Percentiles rank a stretch among this genome's conserved stretches.
phyloP scores from a whole-genome alignment of 345 rosid species.

The Carallia pectinifolia region DNA sequence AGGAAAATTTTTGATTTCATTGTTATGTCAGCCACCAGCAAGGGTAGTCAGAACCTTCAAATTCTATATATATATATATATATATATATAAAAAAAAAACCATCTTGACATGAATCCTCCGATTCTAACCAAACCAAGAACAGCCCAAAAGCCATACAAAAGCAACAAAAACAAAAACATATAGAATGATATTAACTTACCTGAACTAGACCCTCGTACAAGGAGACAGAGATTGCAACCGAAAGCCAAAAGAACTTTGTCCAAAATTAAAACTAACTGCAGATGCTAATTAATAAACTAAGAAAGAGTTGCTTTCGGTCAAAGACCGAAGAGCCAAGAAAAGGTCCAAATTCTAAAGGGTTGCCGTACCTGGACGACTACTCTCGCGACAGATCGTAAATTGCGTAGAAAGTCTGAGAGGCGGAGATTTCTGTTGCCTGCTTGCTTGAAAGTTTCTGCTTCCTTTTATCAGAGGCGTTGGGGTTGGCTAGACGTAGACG shows the following conservation, averaged over 20 bases:
- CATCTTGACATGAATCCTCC: too few relatives aligned
- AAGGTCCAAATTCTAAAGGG: background rate
- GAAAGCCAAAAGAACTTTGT: background rate
- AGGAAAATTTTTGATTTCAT: too few relatives aligned
- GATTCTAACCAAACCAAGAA: background rate
- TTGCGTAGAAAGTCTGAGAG: slow-evolving; percentile 21
- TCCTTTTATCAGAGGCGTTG: background rate
- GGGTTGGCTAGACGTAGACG: background rate
- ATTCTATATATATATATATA: too few relatives aligned
- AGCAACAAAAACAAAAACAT: background rate
- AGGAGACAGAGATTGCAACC: background rate
- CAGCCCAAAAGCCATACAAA: background rate
- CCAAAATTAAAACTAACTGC: background rate
- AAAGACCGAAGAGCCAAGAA: background rate
- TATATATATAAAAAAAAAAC: too few relatives aligned
- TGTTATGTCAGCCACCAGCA: too few relatives aligned
- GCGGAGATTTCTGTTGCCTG: slow-evolving; percentile 6
- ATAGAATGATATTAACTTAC: background rate
- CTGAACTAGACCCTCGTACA: background rate
- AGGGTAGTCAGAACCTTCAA: too few relatives aligned
- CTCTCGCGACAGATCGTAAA: slow-evolving; percentile 17
- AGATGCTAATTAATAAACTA: too few relatives aligned
- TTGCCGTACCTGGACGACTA: slow-evolving; percentile 23
- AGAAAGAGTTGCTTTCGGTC: background rate
- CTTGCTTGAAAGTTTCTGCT: slow-evolving; percentile 14